A percentile compares a stretch with the other conserved stretches of the same genome.
phyloP scores from a whole-genome alignment of 805 yeast species.

The Teunomyces aglyptinius region DNA sequence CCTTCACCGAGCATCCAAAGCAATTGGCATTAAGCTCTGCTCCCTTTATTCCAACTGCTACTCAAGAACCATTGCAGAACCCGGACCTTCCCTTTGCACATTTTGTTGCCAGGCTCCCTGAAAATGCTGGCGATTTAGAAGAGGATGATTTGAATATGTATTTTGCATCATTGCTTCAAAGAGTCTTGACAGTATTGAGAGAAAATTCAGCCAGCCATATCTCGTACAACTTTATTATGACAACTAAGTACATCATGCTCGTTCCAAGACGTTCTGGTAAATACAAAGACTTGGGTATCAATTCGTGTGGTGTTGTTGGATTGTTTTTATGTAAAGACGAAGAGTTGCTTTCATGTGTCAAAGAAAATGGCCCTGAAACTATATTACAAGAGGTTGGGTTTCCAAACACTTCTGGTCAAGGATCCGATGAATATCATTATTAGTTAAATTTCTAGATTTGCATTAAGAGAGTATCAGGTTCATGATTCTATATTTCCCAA shows the following conservation, averaged over 20 bases:
- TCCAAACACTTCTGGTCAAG: conserved; percentile 54
- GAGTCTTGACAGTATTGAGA: conserved; percentile 64
- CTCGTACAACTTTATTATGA: conserved; percentile 80
- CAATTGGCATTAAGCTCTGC: conserved; percentile 37
- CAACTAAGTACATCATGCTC: conserved; percentile 77
- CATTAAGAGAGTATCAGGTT: no score
- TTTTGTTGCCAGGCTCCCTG: conserved; percentile 64
- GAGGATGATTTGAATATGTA: conserved; percentile 63
- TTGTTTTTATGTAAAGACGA: conserved; percentile 71
- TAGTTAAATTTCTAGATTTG: conserved; percentile 18
- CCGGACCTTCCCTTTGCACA: conserved; percentile 75
- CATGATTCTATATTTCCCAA: conserved; percentile 14
- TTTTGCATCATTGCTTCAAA: conserved; percentile 70
- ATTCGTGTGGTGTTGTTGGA: conserved; percentile 81
- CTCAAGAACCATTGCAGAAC: conserved; percentile 59
- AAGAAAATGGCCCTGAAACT: conserved; percentile 46
- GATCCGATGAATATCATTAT: conserved; percentile 66
- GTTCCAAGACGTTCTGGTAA: conserved; percentile 73
- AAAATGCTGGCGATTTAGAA: conserved; percentile 32
- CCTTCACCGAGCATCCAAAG: conserved; percentile 59
- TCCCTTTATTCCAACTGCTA: conserved; percentile 53
- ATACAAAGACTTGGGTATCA: conserved; percentile 59
- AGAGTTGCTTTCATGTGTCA: conserved; percentile 48
- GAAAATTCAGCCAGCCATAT: conserved; percentile 46
- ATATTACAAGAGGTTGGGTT: conserved; percentile 68